Base-by-base conservation (phyloP, 345 rosid species). In the Pelargonium nanum region DNA sequence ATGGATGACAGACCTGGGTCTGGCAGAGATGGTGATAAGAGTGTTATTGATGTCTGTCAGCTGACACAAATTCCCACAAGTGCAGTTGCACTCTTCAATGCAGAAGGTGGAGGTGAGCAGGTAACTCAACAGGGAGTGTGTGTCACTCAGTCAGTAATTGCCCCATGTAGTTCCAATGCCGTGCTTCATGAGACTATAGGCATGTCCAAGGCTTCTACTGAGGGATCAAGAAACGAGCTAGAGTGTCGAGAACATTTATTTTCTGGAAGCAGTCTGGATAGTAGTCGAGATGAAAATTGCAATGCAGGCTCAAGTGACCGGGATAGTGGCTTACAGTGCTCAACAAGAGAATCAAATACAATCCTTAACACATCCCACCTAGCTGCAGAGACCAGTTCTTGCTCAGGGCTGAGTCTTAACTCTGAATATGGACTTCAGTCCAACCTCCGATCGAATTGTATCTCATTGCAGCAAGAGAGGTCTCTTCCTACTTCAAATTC, bases 371-470 rank as follows among this genome's bases (percentile, higher is more conserved):
- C 70, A 58, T 68, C 73, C 34, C 60, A 40, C 26, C 65, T 61
- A 16, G 74, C 72, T 66, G 72, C 70, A 61, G 71, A 69, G 64
- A 64, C 66, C 45, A 69, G 53, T 66, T 62, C 73, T 22, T 62
- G 64, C 68, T 75, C 82, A 22, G 71, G 65, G 60, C 71, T 70
- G 70, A 61, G 65, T 59, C 32, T 53, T 19, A 28, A n/a, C 63
- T 52, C 70, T n/a, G 74, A 68, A 26, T 74, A 67, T 26, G 26
- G 57, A 59, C 80, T 66, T 68, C 74, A 72, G 63, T 79, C 59
- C 57, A 69, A 81, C 21, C 57, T 64, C 40, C 74, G 62, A 60
- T 55, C 80, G 63, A 72, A 59, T 60, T 62, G 71, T 17, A 63
- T 64, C 16, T 57, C 69, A 61, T 66, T 70, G 55, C 70, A 50